Evolutionary conservation across 768 basidiomycete species (phyloP).

Genomic region (Lentinus brumalis): DNA sequence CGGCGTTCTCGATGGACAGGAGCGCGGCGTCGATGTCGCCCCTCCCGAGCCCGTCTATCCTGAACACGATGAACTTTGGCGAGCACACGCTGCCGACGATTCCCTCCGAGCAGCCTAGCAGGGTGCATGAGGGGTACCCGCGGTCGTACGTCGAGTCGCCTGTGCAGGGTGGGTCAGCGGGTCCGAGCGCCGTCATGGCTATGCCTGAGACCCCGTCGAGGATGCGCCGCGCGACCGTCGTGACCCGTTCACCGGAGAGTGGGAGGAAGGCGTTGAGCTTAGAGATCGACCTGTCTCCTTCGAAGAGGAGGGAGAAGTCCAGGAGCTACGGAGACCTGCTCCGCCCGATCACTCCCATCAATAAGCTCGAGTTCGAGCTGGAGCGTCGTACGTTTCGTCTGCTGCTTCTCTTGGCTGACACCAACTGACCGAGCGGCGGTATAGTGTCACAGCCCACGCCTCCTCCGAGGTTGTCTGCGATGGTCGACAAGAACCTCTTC

Average conservation of each 20-base stretch:
- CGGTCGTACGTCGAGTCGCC: not conserved
- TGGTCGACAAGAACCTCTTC: constrained; percentile 71
- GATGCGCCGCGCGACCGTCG: constrained; percentile 63
- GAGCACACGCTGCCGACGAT: constrained; percentile 26
- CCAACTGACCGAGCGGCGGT: not conserved
- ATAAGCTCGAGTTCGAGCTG: constrained; percentile 65
- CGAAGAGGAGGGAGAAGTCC: constrained; percentile 67
- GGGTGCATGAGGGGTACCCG: not conserved
- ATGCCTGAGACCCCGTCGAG: constrained; percentile 37
- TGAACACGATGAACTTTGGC: constrained; percentile 14
- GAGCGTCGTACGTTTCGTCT: constrained; percentile 51
- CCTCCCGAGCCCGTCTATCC: constrained; percentile 15
- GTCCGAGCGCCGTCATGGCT: constrained; percentile 13
- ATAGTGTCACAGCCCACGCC: constrained; percentile 28
- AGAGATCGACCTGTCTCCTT: constrained; percentile 56
- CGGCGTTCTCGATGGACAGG: constrained; percentile 25
- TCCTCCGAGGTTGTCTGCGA: constrained; percentile 56
- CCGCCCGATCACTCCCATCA: constrained; percentile 66
- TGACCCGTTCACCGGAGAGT: constrained; percentile 59
- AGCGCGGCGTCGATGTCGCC: constrained; percentile 9
- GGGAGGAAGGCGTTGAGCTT: constrained; percentile 20
- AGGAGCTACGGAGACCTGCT: constrained; percentile 66
- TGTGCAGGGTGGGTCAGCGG: not conserved
- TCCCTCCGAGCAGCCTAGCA: constrained; percentile 27
- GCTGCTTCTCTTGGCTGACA: not conserved